phyloP scores from a whole-genome alignment of 1,139 yeast species.

The Hansenula lynferdii region DNA sequence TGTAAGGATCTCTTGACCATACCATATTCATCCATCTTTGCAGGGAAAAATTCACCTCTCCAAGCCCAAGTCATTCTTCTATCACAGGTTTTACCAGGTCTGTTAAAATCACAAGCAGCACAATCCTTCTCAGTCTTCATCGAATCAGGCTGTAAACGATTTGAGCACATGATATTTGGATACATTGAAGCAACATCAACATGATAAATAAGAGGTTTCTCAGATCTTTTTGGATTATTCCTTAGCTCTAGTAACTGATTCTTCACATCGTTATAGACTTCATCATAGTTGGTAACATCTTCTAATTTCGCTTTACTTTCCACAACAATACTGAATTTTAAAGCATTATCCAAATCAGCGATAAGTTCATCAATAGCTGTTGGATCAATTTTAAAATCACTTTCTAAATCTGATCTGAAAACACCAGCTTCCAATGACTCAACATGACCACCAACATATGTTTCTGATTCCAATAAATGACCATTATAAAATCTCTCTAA shows the following conservation, averaged over 20 bases:
- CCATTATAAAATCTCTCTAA: conserved; percentile 92
- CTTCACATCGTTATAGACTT: conserved; percentile 57
- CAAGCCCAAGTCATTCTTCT: conserved; percentile 94
- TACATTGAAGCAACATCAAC: conserved; percentile 99
- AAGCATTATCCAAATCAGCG: conserved; percentile 66
- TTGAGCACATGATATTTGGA: conserved; percentile 97
- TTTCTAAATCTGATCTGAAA: conserved; percentile 81
- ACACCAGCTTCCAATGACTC: conserved; percentile 98
- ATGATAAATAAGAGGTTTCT: conserved; percentile 87
- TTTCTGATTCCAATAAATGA: conserved; percentile 89
- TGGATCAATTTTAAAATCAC: conserved; percentile 74
- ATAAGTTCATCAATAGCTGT: conserved; percentile 78
- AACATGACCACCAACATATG: conserved; percentile 99
- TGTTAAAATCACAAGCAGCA: conserved; percentile 94
- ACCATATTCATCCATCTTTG: conserved; percentile 85
- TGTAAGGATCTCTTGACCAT: conserved; percentile 85
- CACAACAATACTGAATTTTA: conserved; percentile 78
- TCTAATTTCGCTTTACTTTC: conserved; percentile 70
- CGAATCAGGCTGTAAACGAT: conserved; percentile 96
- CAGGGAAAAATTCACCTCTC: conserved; percentile 96
- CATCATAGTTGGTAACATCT: conserved; percentile 78
- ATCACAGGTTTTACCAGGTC: conserved; percentile 94
- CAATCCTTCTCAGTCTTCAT: conserved; percentile 95
- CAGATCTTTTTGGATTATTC: conserved; percentile 59
- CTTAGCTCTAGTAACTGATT: conserved; percentile 52